Evolutionary conservation across 1,139 yeast genomes (phyloP), one percentile per base, ranked within the genome.

Genomic region (Suhomyces terraborum): DNA sequence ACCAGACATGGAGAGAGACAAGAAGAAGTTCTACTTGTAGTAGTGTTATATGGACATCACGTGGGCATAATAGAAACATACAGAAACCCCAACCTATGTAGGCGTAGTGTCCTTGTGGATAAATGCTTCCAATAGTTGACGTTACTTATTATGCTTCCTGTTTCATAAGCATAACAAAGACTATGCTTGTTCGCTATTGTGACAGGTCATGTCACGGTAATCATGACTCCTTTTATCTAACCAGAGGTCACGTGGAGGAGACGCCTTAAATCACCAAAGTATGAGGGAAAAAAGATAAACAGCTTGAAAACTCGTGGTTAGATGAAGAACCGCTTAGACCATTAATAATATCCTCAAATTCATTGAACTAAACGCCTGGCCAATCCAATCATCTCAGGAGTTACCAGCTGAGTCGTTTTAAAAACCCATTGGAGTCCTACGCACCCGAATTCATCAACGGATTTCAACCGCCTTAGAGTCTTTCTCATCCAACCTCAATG

Each of bases 1-100:
- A 53, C 84, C 97, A 10, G 95, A 87, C 52, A 91, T 93, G 97
- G 98, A 93, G 64, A 83, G 85, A 58, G 97, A 93, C 61, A 93
- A 89, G 81, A 82, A 82, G 67, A 88, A 88, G 78, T 93, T 93
- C 61, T 85, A 88, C 61, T 69, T 91, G 53, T 91, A 71, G 53
- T 91, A 71, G 34, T 19, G 26, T 8, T 17, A 21, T n/a, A 21
- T 24, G 12, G 7, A 24, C 13, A 3, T 12, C n/a, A 13, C 8
- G 10, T 27, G 12, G 31, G 31, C 12, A 20, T 30, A 30, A 27
- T 19, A 20, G 24, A 30, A 19, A 18, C 5, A 28, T 9, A 19
- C 10, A n/a, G n/a, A n/a, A n/a, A n/a, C n/a, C n/a, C n/a, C n/a
- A n/a, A n/a, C n/a, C n/a, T n/a, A n/a, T n/a, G n/a, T n/a, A n/a